phyloP scores from a whole-genome alignment of 305 asterid genomes.

The Fraxinus albicans region DNA sequence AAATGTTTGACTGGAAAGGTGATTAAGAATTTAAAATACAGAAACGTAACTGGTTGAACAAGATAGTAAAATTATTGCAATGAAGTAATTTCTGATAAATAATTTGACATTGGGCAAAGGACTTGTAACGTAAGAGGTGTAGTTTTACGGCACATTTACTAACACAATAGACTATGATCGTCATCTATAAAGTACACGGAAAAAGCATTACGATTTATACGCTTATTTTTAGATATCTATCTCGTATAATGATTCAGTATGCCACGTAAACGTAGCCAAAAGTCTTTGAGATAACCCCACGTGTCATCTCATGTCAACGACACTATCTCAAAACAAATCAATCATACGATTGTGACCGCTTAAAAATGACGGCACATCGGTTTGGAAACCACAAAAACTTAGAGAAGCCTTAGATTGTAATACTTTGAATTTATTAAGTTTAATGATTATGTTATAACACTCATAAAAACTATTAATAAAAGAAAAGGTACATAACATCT shows the following conservation, averaged over 20 bases:
- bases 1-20: conserved; percentile 25
- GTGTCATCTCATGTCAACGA: background rate
- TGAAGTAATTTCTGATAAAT: conserved; percentile 22
- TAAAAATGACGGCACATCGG: background rate
- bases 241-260: background rate
- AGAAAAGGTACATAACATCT: background rate
- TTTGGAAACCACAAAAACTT: background rate
- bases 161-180: background rate
- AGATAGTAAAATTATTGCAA: conserved; percentile 29
- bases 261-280: background rate
- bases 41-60: conserved; percentile 35
- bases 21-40: conserved; percentile 14
- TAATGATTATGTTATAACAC: no score
- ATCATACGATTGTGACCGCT: background rate
- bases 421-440: background rate
- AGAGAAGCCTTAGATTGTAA: background rate
- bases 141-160: background rate
- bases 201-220: background rate
- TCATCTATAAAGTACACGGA: no score
- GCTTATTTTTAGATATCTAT: background rate
- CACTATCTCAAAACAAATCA: background rate
- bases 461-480: background rate
- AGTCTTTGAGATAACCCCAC: background rate
- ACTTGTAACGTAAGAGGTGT: background rate
- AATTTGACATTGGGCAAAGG: background rate